A percentile compares a stretch with the other conserved stretches of the same genome.
Evolutionary conservation across 768 basidiomycete species (phyloP).

Genomic region (Kwoniella bestiolae): DNA sequence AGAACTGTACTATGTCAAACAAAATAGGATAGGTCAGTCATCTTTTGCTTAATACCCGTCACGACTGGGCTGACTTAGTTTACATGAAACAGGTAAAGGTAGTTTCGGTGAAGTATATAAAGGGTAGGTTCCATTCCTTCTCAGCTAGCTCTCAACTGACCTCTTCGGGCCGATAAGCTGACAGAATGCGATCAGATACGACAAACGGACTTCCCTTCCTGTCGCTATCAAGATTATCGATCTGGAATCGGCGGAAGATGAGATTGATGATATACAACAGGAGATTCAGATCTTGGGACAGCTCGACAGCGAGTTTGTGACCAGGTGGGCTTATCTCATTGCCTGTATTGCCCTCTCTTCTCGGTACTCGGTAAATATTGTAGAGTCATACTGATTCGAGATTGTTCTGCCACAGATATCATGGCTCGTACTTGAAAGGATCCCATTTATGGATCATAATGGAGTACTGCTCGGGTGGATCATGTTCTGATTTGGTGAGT

Average conservation of each 20-base stretch:
- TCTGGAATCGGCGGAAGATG: slow-evolving; percentile 97
- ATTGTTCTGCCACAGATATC: slow-evolving; percentile 67
- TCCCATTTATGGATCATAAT: slow-evolving; percentile 98
- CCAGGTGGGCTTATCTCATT: slow-evolving; percentile 68
- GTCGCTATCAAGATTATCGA: slow-evolving; percentile 99
- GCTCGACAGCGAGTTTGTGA: slow-evolving; percentile 92
- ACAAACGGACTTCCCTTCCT: slow-evolving; percentile 91
- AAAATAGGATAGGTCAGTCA: slow-evolving; percentile 86
- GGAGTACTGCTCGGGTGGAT: slow-evolving; percentile 96
- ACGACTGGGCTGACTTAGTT: slow-evolving; percentile 14
- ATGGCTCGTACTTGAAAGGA: slow-evolving; percentile 93
- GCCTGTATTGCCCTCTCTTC: background rate
- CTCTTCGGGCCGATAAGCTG: no score
- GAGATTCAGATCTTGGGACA: slow-evolving; percentile 98
- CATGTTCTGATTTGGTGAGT: slow-evolving; percentile 91
- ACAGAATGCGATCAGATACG: slow-evolving; percentile 66
- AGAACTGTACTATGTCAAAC: slow-evolving; percentile 94
- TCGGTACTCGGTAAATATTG: background rate
- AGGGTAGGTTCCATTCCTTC: slow-evolving; percentile 65
- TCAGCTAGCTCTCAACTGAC: background rate
- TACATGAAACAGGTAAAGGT: slow-evolving; percentile 74
- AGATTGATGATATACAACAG: slow-evolving; percentile 97
- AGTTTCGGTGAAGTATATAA: slow-evolving; percentile 99
- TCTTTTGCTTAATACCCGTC: no score
- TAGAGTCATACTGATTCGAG: background rate